phyloP scores from a whole-genome alignment of 495 filamentous ascomycete species.

The Xylaria telfairii region DNA sequence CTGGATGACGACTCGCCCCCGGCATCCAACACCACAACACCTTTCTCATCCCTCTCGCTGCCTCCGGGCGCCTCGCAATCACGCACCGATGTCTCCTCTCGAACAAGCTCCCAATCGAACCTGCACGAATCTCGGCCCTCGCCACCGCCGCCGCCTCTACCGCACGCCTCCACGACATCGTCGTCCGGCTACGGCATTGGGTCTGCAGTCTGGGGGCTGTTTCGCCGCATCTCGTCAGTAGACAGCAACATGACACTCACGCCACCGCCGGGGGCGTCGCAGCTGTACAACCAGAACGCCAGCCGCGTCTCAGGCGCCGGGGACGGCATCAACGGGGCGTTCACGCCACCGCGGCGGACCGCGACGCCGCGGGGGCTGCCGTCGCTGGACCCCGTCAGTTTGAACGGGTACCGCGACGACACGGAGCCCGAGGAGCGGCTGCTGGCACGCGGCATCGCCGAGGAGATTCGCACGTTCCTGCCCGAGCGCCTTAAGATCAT shows the following conservation, averaged over 20 bases:
- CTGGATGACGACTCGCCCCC: slow-evolving; percentile 23
- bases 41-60: slow-evolving; percentile 2
- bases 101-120: slow-evolving; percentile 19
- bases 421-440: slow-evolving; percentile 52
- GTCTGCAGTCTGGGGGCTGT: slow-evolving; percentile 37
- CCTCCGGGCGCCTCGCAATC: slow-evolving; percentile 16
- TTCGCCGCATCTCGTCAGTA: slow-evolving; percentile 42
- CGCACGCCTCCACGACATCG: slow-evolving; percentile 16
- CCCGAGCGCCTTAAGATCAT: slow-evolving; percentile 84
- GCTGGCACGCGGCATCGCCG: slow-evolving; percentile 76
- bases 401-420: slow-evolving; percentile 48
- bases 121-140: slow-evolving; percentile 20
- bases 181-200: slow-evolving; percentile 36
- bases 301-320: background rate
- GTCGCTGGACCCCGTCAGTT: slow-evolving; percentile 51
- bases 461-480: slow-evolving; percentile 91
- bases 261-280: slow-evolving; percentile 31
- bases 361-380: slow-evolving; percentile 49
- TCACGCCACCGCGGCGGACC: slow-evolving; percentile 44
- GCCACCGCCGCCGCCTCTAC: slow-evolving; percentile 27
- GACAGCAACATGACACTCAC: slow-evolving; percentile 23
- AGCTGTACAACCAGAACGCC: slow-evolving; percentile 32
- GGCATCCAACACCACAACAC: background rate
- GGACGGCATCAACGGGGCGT: slow-evolving; percentile 50
- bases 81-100: slow-evolving; percentile 23